phyloP scores from a whole-genome alignment of 768 basidiomycete species.

The Lactarius quietus region DNA sequence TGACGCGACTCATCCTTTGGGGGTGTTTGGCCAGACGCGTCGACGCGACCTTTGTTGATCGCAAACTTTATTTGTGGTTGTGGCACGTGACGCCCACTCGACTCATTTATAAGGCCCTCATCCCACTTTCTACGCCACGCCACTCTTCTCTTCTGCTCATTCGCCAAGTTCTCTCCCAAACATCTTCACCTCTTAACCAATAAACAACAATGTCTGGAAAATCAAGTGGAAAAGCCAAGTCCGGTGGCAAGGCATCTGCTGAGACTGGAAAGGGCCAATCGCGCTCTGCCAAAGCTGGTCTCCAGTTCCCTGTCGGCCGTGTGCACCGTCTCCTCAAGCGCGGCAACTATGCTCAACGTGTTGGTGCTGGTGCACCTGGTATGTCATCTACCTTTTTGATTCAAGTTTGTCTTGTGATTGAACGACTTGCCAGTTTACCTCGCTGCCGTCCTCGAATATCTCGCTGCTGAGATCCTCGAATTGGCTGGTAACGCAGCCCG shows the following conservation, averaged over 20 bases:
- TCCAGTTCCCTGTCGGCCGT: constrained; percentile 90
- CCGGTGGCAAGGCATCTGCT: constrained; percentile 56
- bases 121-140: not conserved
- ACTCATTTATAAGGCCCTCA: constrained; percentile 10
- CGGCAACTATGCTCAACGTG: constrained; percentile 85
- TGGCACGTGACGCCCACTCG: constrained; percentile 13
- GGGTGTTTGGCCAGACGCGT: constrained; percentile 38
- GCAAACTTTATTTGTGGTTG: constrained; percentile 25
- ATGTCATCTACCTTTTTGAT: constrained; percentile 20
- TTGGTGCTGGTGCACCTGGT: constrained; percentile 89
- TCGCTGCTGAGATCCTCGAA: constrained; percentile 90
- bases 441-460: constrained; percentile 86
- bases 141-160: constrained; percentile 18
- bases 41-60: constrained; percentile 38
- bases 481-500: constrained; percentile 83
- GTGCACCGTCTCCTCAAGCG: constrained; percentile 84
- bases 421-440: constrained; percentile 60
- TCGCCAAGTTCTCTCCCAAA: not conserved
- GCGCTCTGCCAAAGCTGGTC: constrained; percentile 70
- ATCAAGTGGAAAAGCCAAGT: constrained; percentile 50
- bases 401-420: constrained; percentile 1
- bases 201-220: constrained; percentile 41
- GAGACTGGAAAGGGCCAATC: constrained; percentile 54
- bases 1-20: constrained; percentile 34
- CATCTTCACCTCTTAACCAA: not conserved